Evolutionary conservation across 1,284 basidiomycete genomes (phyloP).

Genomic region (Malassezia dermatis): DNA sequence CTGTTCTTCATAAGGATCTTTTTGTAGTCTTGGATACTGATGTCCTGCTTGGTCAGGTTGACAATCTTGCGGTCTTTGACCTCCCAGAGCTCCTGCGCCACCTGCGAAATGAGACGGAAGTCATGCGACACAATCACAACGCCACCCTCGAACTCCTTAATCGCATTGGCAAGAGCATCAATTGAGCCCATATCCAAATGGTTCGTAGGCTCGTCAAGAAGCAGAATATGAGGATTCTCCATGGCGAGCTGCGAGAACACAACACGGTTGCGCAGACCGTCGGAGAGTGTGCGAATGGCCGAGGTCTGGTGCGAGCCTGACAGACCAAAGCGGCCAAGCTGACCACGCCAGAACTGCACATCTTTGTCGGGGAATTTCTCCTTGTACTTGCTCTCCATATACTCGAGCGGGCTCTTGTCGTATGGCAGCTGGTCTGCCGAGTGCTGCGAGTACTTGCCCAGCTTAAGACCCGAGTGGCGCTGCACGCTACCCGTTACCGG

Average conservation of each 20-base stretch:
- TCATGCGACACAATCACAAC: conserved; percentile 55
- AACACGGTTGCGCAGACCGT: conserved; percentile 85
- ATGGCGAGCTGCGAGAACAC: conserved; percentile 71
- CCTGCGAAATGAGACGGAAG: conserved; percentile 40
- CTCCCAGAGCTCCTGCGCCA: conserved; percentile 86
- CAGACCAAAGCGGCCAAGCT: conserved; percentile 90
- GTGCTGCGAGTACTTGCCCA: conserved; percentile 88
- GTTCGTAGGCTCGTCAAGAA: conserved; percentile 62
- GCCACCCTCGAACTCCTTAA: conserved; percentile 93
- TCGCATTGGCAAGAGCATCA: conserved; percentile 82
- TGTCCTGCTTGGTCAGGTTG: conserved; percentile 75
- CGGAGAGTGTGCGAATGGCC: conserved; percentile 81
- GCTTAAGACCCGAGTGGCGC: conserved; percentile 79
- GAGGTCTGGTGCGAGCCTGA: conserved; percentile 85
- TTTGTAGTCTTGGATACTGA: conserved; percentile 46
- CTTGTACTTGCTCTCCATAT: conserved; percentile 68
- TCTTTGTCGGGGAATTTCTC: conserved; percentile 93
- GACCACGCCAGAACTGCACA: conserved; percentile 78
- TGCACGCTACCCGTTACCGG: conserved; percentile 75
- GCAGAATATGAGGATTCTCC: conserved; percentile 50
- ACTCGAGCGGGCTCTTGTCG: conserved; percentile 81
- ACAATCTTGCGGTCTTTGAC: conserved; percentile 87
- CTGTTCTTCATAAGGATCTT: conserved; percentile 40
- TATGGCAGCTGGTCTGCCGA: conserved; percentile 96
- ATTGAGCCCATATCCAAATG: conserved; percentile 87